phyloP scores from a whole-genome alignment of 305 asterid species.

The Striga hermonthica region DNA sequence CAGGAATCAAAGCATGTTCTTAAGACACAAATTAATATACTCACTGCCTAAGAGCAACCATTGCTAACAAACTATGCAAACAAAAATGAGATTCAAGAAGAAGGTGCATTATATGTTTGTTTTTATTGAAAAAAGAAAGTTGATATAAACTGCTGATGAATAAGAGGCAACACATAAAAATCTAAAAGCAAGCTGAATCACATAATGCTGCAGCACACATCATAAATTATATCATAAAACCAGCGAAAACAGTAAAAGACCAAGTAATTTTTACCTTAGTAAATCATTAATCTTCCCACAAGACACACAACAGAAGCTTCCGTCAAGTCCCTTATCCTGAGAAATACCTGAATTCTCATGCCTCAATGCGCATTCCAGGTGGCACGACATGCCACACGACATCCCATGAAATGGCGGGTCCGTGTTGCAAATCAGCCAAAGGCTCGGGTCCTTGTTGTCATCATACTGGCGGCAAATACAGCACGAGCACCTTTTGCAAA shows the following conservation, averaged over 20 bases:
- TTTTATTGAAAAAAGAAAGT: neutral
- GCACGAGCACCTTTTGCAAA: conserved; percentile 88
- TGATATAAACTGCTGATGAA: neutral
- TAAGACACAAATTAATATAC: too few species aligned
- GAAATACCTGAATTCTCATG: conserved; percentile 60
- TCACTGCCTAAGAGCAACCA: too few species aligned
- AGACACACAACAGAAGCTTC: conserved; percentile 75
- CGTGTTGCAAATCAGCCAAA: conserved; percentile 72
- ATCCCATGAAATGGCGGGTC: conserved; percentile 57
- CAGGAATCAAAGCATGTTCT: too few species aligned
- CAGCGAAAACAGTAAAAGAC: conserved; percentile 17
- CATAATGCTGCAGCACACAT: neutral
- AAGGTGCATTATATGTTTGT: too few species aligned
- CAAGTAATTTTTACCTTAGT: conserved; percentile 53
- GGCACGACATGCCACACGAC: conserved; percentile 88
- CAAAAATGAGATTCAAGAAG: too few species aligned
- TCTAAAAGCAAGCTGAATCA: neutral
- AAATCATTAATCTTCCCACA: conserved; percentile 87
- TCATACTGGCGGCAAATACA: conserved; percentile 72
- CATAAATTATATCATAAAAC: neutral
- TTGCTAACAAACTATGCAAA: too few species aligned
- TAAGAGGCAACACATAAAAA: neutral
- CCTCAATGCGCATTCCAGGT: conserved; percentile 72
- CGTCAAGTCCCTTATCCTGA: conserved; percentile 62
- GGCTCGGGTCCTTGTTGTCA: conserved; percentile 87